These are phyloP conservation scores for Aspergillus novoparasiticus DNA, from an alignment of 2,329 filamentous ascomycete species.

Conservation along the genomic window DNA sequence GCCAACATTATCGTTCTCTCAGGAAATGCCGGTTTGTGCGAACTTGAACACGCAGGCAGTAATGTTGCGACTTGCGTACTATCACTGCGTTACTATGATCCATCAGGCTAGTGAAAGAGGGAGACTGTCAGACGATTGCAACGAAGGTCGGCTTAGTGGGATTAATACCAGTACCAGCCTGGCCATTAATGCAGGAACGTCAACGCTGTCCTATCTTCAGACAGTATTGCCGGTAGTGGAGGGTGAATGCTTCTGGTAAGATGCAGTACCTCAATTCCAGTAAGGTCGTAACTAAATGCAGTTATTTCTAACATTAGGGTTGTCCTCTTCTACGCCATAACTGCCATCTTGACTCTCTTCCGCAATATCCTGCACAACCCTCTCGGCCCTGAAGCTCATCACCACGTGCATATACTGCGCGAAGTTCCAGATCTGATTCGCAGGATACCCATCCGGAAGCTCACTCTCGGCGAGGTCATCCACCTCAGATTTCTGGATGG, in stretches of 20 bases:
- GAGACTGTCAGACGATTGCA: too few relatives aligned
- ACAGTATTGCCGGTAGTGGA: background rate
- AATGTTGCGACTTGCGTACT: slow-evolving; percentile 53
- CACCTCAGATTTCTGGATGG: background rate
- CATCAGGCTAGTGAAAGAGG: slow-evolving; percentile 39
- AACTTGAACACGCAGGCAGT: slow-evolving; percentile 45
- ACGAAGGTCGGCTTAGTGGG: too few relatives aligned
- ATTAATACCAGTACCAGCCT: background rate
- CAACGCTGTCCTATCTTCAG: slow-evolving; percentile 14
- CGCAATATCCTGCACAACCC: slow-evolving; percentile 52
- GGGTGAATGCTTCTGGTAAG: slow-evolving; percentile 4
- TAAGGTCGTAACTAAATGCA: too few relatives aligned
- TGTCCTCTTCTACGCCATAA: slow-evolving; percentile 54
- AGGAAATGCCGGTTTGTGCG: slow-evolving; percentile 13
- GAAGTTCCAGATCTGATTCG: background rate
- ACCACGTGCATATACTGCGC: background rate
- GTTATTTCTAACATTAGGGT: slow-evolving; percentile 15
- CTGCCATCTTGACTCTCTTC: slow-evolving; percentile 53
- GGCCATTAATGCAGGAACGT: slow-evolving; percentile 46
- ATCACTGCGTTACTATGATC: slow-evolving; percentile 53
- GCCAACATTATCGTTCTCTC: slow-evolving; percentile 44
- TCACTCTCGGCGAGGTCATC: background rate
- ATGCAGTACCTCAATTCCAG: too few relatives aligned
- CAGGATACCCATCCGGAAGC: slow-evolving; percentile 10
- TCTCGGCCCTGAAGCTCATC: slow-evolving; percentile 31